Base-by-base conservation (phyloP, 352 stramenopile species). In the Phytopythium ostracodes region DNA sequence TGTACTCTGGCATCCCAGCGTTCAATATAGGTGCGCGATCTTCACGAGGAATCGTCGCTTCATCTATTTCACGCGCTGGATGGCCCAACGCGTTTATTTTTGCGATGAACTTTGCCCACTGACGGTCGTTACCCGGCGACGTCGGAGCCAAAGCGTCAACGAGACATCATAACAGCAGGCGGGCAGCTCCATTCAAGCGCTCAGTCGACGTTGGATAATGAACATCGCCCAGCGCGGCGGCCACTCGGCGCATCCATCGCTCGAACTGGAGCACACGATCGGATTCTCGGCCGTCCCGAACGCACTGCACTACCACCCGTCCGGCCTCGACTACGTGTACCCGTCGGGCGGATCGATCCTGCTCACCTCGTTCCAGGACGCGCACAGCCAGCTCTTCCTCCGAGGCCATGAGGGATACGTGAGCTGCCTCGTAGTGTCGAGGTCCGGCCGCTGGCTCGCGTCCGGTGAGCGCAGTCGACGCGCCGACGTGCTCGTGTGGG, bases 211-310 rank as follows among this genome's bases (percentile, higher is more conserved):
- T 54, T 40, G 22, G 35, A 36, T n/a, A 54, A 65, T 25, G 59
- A 52, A 56, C 25, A 2, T 9, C 12, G 14, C 25, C 9, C 52
- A 24, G 14, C 54, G 24, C 11, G 55, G n/a, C 18, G 31, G 18
- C 6, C 51, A 51, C 55, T 40, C 38, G 25, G 20, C 42, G 33
- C 43, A 46, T 7, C 56, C 68, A 4, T 56, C 52, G 18, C 91
- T 98, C 38, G 92, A 98, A 60, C 72, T 98, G 42, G 90, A 98
- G 69, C 92, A 97, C 71, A 94, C 87, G n/a, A 97, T 98, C 61
- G 94, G 91, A 10, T 94, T 95, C 64, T 93, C 81, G 5, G 75
- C 84, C 5, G 71, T 96, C 25, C 75, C 77, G 11, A 89, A 92
- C n/a, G 79, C 84, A 1, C 75, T 98, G 54, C 81, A 94, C 65